These are phyloP conservation scores for Papiliotrema fonsecae DNA, from an alignment of 1,284 basidiomycete genomes.

Conservation along the genomic window DNA sequence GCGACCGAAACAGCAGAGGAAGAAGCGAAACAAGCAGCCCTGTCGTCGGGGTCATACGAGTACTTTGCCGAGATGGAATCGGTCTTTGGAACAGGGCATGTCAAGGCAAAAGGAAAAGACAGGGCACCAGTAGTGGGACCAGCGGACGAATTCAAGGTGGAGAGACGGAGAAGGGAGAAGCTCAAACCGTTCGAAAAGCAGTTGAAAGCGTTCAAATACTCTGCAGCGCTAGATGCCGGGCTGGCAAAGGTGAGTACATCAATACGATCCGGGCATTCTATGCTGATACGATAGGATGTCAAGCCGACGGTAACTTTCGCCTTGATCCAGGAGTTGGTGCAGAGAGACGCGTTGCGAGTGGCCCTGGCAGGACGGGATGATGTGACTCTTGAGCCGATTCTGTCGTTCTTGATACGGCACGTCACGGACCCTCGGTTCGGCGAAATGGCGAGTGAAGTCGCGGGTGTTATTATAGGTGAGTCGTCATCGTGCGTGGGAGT, in stretches of 20 bases:
- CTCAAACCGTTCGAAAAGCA: slow-evolving; percentile 84
- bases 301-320: slow-evolving; percentile 83
- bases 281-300: slow-evolving; percentile 56
- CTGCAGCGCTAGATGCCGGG: slow-evolving; percentile 86
- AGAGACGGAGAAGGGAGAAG: slow-evolving; percentile 66
- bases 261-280: too few relatives aligned
- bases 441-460: slow-evolving; percentile 77
- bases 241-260: slow-evolving; percentile 65
- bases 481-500: neutral
- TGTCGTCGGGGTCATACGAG: slow-evolving; percentile 64
- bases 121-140: slow-evolving; percentile 51
- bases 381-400: slow-evolving; percentile 84
- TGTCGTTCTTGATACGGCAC: slow-evolving; percentile 78
- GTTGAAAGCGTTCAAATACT: slow-evolving; percentile 91
- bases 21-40: slow-evolving; percentile 51
- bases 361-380: slow-evolving; percentile 91
- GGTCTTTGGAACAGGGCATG: slow-evolving; percentile 57
- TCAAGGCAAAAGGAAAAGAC: slow-evolving; percentile 55
- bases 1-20: slow-evolving; percentile 55
- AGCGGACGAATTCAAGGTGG: slow-evolving; percentile 68
- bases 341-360: slow-evolving; percentile 80
- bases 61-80: slow-evolving; percentile 62
- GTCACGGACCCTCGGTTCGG: slow-evolving; percentile 88
- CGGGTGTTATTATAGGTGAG: slow-evolving; percentile 77
- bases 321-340: slow-evolving; percentile 86